Evolutionary conservation across 2,329 filamentous ascomycete genomes (phyloP).

Genomic region (Fusarium bulbicola): DNA sequence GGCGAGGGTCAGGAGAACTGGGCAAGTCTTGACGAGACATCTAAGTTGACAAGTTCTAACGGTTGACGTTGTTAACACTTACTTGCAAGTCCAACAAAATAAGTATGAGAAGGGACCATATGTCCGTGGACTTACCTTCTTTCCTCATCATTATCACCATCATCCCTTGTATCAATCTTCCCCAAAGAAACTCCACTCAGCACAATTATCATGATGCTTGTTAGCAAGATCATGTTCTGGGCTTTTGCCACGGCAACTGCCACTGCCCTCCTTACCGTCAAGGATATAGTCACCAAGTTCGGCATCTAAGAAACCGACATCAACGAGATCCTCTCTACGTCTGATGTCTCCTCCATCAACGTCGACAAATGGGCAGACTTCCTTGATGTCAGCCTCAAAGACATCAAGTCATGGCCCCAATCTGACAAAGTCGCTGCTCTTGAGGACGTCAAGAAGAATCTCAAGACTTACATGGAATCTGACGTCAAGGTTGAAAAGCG

Average conservation of each 20-base stretch:
- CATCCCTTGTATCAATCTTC: neutral
- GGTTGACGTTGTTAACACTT: too few species aligned
- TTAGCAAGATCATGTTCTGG: neutral
- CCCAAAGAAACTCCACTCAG: neutral
- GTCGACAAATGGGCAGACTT: slow-evolving; percentile 3
- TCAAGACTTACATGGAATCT: neutral
- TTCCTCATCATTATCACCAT: neutral
- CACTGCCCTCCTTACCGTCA: neutral
- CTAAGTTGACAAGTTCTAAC: too few species aligned
- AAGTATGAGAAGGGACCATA: neutral
- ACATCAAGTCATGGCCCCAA: neutral
- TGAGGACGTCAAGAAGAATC: neutral
- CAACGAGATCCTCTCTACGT: neutral
- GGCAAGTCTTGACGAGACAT: neutral
- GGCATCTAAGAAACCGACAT: neutral
- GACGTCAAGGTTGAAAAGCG: neutral
- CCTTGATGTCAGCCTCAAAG: neutral
- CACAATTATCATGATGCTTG: neutral
- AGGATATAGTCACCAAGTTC: neutral
- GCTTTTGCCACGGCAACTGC: neutral
- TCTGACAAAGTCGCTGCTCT: neutral
- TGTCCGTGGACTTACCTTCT: fast-evolving
- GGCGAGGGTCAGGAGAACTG: too few species aligned
- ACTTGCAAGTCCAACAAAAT: neutral
- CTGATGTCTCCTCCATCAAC: neutral